phyloP scores from a whole-genome alignment of 139 green algal species.

The Chlorella sorokiniana region DNA sequence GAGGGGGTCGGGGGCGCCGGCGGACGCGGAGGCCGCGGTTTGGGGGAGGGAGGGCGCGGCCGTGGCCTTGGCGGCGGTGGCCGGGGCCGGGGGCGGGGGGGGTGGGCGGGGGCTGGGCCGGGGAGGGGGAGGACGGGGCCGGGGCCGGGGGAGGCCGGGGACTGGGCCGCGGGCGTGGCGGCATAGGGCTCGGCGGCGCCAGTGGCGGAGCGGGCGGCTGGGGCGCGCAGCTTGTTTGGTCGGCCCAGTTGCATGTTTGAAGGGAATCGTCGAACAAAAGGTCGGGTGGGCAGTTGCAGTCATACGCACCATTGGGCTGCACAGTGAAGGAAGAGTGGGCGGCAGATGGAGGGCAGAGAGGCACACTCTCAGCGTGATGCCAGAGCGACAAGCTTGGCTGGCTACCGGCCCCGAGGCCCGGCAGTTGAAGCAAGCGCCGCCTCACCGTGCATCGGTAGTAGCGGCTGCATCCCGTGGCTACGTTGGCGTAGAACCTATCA shows the following conservation, averaged over 20 bases:
- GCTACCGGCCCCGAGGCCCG: neutral
- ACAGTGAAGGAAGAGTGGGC: neutral
- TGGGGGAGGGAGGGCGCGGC: neutral
- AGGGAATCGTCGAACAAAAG: neutral
- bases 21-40: neutral
- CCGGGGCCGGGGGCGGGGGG: neutral
- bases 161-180: no score
- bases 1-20: neutral
- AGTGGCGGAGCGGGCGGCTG: no score
- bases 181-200: no score
- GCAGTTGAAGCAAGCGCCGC: neutral
- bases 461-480: neutral
- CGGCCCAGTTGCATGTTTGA: neutral
- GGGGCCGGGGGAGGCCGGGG: no score
- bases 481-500: neutral
- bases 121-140: neutral
- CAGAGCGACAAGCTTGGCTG: neutral
- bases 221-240: neutral
- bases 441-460: conserved; percentile 14
- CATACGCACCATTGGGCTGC: neutral
- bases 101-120: neutral
- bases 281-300: neutral
- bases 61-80: neutral
- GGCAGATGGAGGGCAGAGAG: no score
- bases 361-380: neutral